A percentile compares a stretch with the other conserved stretches of the same genome.
Conservation (phyloP, 148 eudicot genomes). For the Euryodendron excelsum region DNA sequence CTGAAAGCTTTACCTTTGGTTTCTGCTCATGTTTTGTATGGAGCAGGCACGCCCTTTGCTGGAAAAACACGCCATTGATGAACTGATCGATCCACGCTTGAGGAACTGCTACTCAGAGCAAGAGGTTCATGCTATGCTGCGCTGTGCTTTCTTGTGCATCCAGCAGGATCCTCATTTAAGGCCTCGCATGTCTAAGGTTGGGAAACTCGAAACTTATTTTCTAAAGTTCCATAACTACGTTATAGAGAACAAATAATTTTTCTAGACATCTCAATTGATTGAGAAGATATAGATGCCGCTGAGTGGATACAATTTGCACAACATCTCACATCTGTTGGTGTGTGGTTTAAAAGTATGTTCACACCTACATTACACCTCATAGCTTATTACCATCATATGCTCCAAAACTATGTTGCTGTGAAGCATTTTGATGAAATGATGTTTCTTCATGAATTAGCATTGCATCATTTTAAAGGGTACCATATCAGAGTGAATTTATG, state of each 20-base stretch:
- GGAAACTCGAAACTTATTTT: slow-evolving; percentile 14
- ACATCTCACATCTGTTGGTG: background rate
- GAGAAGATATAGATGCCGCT: background rate
- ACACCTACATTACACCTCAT: background rate
- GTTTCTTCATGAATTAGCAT: background rate
- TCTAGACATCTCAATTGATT: background rate
- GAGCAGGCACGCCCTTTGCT: slow-evolving; percentile 80
- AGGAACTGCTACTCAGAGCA: slow-evolving; percentile 45
- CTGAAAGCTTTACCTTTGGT: background rate
- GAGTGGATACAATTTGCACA: background rate
- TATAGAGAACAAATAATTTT: background rate
- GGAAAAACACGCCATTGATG: slow-evolving; percentile 42
- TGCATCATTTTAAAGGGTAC: background rate
- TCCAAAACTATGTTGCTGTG: background rate
- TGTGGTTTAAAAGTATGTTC: background rate
- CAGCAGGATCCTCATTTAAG: slow-evolving; percentile 64
- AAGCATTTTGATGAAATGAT: background rate
- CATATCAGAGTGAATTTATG: background rate
- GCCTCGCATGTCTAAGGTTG: slow-evolving; percentile 98
- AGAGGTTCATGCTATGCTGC: slow-evolving; percentile 66
- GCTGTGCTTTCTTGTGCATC: slow-evolving; percentile 81
- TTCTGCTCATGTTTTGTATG: slow-evolving; percentile 10
- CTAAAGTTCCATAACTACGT: background rate
- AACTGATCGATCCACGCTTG: slow-evolving; percentile 67
- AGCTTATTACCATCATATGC: background rate